Conservation (phyloP, 306 rosid genomes). For the Cucurbita pepo region DNA sequence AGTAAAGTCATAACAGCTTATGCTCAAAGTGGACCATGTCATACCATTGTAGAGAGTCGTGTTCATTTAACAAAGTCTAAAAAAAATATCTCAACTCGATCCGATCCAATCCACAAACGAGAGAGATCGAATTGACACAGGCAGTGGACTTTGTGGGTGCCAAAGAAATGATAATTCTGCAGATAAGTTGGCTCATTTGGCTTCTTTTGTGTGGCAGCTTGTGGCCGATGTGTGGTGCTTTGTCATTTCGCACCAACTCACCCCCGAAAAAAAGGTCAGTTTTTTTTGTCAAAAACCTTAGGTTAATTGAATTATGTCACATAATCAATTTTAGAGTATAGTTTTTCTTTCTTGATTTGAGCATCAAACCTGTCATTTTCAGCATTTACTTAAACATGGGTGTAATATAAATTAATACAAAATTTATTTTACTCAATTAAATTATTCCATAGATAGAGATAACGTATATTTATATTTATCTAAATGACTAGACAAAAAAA, state of each 20-base stretch:
- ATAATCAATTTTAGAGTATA: not conserved
- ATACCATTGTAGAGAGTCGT: no score
- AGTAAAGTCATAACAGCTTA: fast-evolving
- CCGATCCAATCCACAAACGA: no score
- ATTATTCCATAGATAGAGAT: not conserved
- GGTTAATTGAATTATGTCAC: not conserved
- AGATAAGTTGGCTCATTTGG: not conserved
- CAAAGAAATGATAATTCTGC: not conserved
- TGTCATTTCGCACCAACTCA: not conserved
- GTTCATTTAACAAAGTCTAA: no score
- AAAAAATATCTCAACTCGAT: no score
- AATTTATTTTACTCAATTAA: not conserved
- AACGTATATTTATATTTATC: not conserved
- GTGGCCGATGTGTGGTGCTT: not conserved
- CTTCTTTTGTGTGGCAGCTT: not conserved
- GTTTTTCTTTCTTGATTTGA: not conserved
- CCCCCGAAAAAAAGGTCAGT: not conserved
- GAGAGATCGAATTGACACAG: not conserved
- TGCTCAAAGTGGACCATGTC: no score
- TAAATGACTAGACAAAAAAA: not conserved
- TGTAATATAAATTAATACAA: not conserved
- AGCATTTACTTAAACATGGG: not conserved
- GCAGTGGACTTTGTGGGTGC: not conserved
- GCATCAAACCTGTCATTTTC: not conserved
- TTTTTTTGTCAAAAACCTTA: not conserved